Percentiles rank a stretch among this genome's conserved stretches.
phyloP scores from a whole-genome alignment of 768 basidiomycete species.

The Boletus bicolor region DNA sequence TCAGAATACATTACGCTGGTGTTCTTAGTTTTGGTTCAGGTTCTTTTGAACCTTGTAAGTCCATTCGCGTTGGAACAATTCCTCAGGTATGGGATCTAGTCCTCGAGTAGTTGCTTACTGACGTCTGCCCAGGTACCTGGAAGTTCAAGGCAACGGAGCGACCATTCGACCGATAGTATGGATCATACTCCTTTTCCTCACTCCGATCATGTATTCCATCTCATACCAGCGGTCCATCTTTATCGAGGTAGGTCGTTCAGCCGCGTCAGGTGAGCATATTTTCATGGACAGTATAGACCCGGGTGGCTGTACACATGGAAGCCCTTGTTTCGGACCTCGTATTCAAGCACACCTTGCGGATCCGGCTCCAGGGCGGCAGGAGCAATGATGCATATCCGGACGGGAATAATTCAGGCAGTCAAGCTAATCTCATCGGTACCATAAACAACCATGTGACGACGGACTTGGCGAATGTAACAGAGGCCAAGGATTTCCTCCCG shows the following conservation, averaged over 20 bases:
- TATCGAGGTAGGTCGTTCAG: constrained; percentile 16
- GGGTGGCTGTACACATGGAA: constrained; percentile 47
- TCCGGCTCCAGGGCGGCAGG: constrained; percentile 34
- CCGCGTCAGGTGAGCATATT: neutral
- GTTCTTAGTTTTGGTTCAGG: neutral
- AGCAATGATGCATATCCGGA: neutral
- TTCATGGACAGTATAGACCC: constrained; percentile 28
- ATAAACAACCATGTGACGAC: constrained; percentile 75
- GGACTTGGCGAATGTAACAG: constrained; percentile 11
- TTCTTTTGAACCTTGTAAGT: neutral
- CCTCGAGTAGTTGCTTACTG: neutral
- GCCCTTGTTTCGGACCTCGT: constrained; percentile 51
- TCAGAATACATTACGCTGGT: constrained; percentile 1
- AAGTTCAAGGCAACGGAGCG: constrained; percentile 46
- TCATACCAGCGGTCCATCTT: constrained; percentile 53
- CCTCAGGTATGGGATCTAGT: neutral
- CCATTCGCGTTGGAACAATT: constrained; percentile 9
- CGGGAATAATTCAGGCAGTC: constrained; percentile 13
- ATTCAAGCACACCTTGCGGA: constrained; percentile 56
- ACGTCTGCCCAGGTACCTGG: constrained; percentile 46
- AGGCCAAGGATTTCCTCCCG: constrained; percentile 13
- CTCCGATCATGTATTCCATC: constrained; percentile 42
- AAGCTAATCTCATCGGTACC: constrained; percentile 63
- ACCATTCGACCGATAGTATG: constrained; percentile 64
- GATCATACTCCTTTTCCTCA: constrained; percentile 51